Base-by-base conservation (phyloP, 2,329 filamentous ascomycete species). In the Alternaria rosae region DNA sequence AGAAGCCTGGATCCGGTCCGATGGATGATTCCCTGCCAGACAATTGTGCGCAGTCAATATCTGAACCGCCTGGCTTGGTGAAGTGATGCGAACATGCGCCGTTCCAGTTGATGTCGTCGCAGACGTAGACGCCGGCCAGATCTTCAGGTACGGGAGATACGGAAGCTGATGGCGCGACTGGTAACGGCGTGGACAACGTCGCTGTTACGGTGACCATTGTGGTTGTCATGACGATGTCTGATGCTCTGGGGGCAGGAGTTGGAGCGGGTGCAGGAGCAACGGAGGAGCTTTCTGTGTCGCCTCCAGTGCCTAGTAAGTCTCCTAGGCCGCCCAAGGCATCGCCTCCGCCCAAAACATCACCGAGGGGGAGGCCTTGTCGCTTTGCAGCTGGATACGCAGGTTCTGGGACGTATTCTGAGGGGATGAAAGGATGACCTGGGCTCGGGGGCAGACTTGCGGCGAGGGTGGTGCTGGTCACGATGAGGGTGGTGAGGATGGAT, bases 1-100 rank as follows among this genome's bases (percentile, higher is more conserved):
- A 53, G 26, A 66, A 70, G 0, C 74, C 75, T 2, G 25, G 5
- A 25, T 75, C 72, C 0, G 76, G 76, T 0, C 73, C 67, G 8
- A 76, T 63, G 1, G 62, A 61, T 0, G 66, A 70, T 2, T 70
- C 66, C 1, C 26, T 62, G 7, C 62, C 67, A 17, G 72, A 62
- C 4, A 78, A 59, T 1, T 23, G 13, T 1, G 56, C 58, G 62
- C 76, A 78, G 9, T 61, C 56, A 3, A 26, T 28, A 2, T 48
- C 13, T 9, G 65, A 51, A 8, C 54, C 61, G 48, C 71, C 70
- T 48, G 72, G 61, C 3, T 58, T 61, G 11, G 57, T 57, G 42
- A 32, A 15, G 1, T 56, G 35, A 51, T 69, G 54, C 10, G 44
- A 48, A 68, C 75, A 76, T 2, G 25, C 43, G 10, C 73, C 71